Percentiles rank a stretch among this genome's conserved stretches.
Conservation (phyloP, 2,329 filamentous ascomycete species). For the Colletotrichum graminicola region DNA sequence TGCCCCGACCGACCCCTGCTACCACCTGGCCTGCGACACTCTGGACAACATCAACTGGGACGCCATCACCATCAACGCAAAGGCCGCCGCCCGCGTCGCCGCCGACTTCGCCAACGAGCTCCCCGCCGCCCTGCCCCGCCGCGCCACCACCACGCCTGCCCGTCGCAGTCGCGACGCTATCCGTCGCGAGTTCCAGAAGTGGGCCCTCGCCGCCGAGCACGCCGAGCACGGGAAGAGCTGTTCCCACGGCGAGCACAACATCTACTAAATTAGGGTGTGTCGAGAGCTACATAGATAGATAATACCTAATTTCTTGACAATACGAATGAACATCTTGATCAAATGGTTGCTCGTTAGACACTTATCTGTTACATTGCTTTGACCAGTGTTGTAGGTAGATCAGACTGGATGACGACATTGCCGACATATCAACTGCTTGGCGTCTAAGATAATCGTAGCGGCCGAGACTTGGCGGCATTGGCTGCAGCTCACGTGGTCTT, state of each 20-base stretch:
- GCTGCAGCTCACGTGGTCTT: too few relatives aligned
- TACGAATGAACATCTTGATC: not conserved
- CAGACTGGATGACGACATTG: too few relatives aligned
- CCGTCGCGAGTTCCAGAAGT: slow-evolving; percentile 43
- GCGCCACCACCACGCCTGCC: slow-evolving; percentile 47
- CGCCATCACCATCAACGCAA: slow-evolving; percentile 54
- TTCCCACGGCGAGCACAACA: slow-evolving; percentile 33
- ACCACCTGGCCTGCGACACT: slow-evolving; percentile 57
- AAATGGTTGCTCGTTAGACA: not conserved
- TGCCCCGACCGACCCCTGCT: slow-evolving; percentile 52
- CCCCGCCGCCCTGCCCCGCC: slow-evolving; percentile 49
- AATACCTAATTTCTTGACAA: slow-evolving; percentile 7
- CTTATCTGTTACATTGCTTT: not conserved
- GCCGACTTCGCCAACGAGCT: slow-evolving; percentile 54
- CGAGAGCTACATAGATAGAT: not conserved
- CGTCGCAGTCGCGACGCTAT: slow-evolving; percentile 40
- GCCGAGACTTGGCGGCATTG: too few relatives aligned
- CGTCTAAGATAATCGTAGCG: too few relatives aligned
- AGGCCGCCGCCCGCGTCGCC: slow-evolving; percentile 64
- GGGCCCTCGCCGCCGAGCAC: slow-evolving; percentile 41
- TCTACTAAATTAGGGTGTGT: slow-evolving; percentile 1
- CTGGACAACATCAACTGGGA: slow-evolving; percentile 57
- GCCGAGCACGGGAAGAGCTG: slow-evolving; percentile 41
- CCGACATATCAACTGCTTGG: too few relatives aligned
- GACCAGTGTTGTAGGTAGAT: not conserved